A percentile compares a stretch with the other conserved stretches of the same genome.
Evolutionary conservation across 495 filamentous ascomycete species (phyloP).

Genomic region (Immersiella caudata): DNA sequence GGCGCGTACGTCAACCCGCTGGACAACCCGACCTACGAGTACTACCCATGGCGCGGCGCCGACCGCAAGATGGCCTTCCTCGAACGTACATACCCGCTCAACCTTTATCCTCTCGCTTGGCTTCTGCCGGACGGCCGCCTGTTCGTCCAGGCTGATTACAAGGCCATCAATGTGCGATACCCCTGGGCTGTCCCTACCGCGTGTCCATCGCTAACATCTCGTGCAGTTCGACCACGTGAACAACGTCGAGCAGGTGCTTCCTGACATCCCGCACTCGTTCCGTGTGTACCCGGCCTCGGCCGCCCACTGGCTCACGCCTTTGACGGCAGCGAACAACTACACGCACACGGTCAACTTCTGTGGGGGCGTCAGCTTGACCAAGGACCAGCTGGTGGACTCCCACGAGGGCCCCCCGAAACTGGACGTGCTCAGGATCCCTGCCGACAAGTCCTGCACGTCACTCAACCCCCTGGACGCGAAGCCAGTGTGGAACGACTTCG

Average conservation of each 20-base stretch:
- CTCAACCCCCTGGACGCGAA: slow-evolving; percentile 11
- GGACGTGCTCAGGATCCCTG: slow-evolving; percentile 15
- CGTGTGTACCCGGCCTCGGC: slow-evolving; percentile 18
- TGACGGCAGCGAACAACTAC: slow-evolving; percentile 19
- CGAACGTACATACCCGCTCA: slow-evolving; percentile 14
- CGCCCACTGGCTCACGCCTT: slow-evolving; percentile 15
- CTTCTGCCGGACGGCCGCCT: slow-evolving; percentile 7
- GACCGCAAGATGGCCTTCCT: slow-evolving; percentile 16
- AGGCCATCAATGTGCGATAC: slow-evolving; percentile 15
- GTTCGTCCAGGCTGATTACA: slow-evolving; percentile 19
- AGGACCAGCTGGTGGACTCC: slow-evolving; percentile 15
- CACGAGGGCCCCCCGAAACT: neutral
- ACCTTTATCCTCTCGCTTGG: neutral
- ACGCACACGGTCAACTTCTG: slow-evolving; percentile 21
- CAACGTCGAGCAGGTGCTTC: slow-evolving; percentile 16
- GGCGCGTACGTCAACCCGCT: slow-evolving; percentile 16
- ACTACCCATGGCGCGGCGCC: slow-evolving; percentile 16
- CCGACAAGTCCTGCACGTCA: slow-evolving; percentile 15
- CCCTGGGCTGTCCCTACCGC: neutral
- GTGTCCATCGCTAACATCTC: neutral
- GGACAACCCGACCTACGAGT: slow-evolving; percentile 21
- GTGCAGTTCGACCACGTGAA: slow-evolving; percentile 18
- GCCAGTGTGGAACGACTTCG: slow-evolving; percentile 17
- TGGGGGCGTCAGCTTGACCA: slow-evolving; percentile 15
- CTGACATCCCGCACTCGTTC: slow-evolving; percentile 19